A percentile compares a stretch with the other conserved stretches of the same genome.
These are phyloP conservation scores for Barnettozyma pratensis DNA, from an alignment of 805 yeast genomes.

Conservation along the genomic window DNA sequence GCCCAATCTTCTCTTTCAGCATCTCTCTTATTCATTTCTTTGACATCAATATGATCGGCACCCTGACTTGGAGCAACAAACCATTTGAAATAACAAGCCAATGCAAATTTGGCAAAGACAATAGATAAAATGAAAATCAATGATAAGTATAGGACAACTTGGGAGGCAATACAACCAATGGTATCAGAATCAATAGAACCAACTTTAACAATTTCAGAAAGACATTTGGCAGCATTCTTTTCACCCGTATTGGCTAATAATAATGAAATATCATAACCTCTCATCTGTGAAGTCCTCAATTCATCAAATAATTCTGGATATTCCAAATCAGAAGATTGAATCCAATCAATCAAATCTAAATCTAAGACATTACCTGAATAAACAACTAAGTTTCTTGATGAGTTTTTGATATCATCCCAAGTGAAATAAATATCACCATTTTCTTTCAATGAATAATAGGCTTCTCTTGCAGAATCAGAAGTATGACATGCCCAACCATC, in stretches of 20 bases:
- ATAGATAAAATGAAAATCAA: slow-evolving; percentile 80
- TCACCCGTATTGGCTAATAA: slow-evolving; percentile 59
- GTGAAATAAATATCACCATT: slow-evolving; percentile 79
- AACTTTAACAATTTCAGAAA: slow-evolving; percentile 79
- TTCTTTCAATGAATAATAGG: slow-evolving; percentile 54
- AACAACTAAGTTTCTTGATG: slow-evolving; percentile 74
- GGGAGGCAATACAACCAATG: slow-evolving; percentile 90
- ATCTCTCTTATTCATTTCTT: slow-evolving; percentile 57
- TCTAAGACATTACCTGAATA: slow-evolving; percentile 89
- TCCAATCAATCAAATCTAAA: slow-evolving; percentile 70
- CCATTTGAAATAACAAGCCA: slow-evolving; percentile 93
- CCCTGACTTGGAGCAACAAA: slow-evolving; percentile 75
- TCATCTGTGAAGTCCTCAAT: slow-evolving; percentile 48
- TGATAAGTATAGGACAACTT: slow-evolving; percentile 74
- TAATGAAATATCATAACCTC: slow-evolving; percentile 79
- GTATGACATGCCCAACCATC: slow-evolving; percentile 93
- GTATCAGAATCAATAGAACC: slow-evolving; percentile 87
- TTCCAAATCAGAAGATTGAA: slow-evolving; percentile 59
- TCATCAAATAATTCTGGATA: slow-evolving; percentile 71
- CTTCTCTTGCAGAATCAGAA: slow-evolving; percentile 56
- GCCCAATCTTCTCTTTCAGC: slow-evolving; percentile 83
- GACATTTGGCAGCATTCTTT: slow-evolving; percentile 74
- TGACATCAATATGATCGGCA: slow-evolving; percentile 55
- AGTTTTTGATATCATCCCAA: slow-evolving; percentile 78
- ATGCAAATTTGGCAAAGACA: slow-evolving; percentile 67